A percentile compares a stretch with the other conserved stretches of the same genome.
Conservation (phyloP, 225 moss, liverwort and hornwort species). For the Physcomitrellopsis africana region DNA sequence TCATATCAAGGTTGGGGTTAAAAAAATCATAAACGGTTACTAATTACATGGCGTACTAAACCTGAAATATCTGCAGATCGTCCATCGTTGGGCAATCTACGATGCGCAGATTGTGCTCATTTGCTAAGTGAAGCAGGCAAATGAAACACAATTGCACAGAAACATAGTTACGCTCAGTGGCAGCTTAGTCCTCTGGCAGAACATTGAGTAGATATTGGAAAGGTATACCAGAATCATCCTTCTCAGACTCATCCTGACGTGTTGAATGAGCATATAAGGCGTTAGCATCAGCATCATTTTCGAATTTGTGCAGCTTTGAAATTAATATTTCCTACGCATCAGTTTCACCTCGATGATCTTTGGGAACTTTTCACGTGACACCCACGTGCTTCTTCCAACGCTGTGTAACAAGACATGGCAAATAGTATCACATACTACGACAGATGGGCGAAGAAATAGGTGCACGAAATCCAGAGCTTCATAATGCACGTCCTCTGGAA, state of each 20-base stretch:
- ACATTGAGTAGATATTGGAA: conserved; percentile 75
- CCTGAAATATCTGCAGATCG: conserved; percentile 74
- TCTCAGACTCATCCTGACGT: conserved; percentile 37
- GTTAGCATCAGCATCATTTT: conserved; percentile 13
- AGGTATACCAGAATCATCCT: conserved; percentile 57
- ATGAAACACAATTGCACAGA: conserved; percentile 93
- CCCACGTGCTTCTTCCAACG: conserved; percentile 8
- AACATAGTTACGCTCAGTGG: conserved; percentile 79
- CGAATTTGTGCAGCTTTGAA: conserved; percentile 4
- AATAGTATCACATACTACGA: conserved; percentile 54
- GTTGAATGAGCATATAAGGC: background rate
- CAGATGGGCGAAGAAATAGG: conserved; percentile 78
- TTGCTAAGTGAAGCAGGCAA: conserved; percentile 94
- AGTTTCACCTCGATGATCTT: background rate
- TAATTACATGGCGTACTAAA: conserved; percentile 30
- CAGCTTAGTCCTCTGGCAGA: conserved; percentile 80
- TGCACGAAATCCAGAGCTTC: conserved; percentile 76
- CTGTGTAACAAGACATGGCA: conserved; percentile 4
- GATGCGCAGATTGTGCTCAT: conserved; percentile 79
- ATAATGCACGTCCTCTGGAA: conserved; percentile 88
- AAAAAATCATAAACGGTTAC: background rate
- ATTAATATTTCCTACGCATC: background rate
- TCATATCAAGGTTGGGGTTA: background rate
- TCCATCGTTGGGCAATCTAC: conserved; percentile 80
- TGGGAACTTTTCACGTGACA: background rate